Conservation (phyloP, 106 monocot genomes). For the Dactylorhiza incarnata region DNA sequence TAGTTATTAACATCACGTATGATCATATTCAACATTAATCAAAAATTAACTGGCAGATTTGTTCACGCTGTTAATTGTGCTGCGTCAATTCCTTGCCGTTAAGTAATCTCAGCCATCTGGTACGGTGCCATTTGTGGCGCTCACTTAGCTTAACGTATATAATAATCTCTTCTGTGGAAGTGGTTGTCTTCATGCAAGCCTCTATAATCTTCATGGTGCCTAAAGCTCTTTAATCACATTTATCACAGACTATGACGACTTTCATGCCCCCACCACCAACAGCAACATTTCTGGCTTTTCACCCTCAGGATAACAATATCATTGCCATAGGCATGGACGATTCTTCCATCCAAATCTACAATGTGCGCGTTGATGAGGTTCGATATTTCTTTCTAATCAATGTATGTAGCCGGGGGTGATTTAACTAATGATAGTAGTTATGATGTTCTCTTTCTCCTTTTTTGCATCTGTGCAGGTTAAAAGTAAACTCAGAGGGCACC, state of each 20-base stretch:
- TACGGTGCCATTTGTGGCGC: too few species aligned
- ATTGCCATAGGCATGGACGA: constrained; percentile 80
- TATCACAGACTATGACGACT: constrained; percentile 53
- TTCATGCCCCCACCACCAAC: constrained; percentile 65
- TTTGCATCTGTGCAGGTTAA: constrained; percentile 39
- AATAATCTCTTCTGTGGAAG: neutral
- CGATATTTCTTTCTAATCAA: neutral
- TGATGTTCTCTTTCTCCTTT: neutral
- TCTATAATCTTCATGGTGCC: constrained; percentile 6
- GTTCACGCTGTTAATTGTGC: too few species aligned
- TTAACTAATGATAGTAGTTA: neutral
- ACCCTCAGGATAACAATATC: constrained; percentile 65
- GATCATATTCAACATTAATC: too few species aligned
- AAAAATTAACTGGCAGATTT: too few species aligned
- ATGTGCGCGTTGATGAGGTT: constrained; percentile 62
- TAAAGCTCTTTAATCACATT: neutral
- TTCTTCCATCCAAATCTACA: constrained; percentile 58
- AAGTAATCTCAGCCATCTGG: too few species aligned
- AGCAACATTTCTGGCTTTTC: constrained; percentile 66
- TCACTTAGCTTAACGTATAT: too few species aligned
- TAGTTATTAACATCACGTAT: too few species aligned
- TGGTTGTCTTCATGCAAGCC: neutral
- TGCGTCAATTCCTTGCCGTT: too few species aligned
- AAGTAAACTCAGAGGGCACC: constrained; percentile 54
- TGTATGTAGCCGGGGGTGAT: neutral